Evolutionary conservation across 2,329 filamentous ascomycete genomes (phyloP).

Genomic region (Claviceps africana): DNA sequence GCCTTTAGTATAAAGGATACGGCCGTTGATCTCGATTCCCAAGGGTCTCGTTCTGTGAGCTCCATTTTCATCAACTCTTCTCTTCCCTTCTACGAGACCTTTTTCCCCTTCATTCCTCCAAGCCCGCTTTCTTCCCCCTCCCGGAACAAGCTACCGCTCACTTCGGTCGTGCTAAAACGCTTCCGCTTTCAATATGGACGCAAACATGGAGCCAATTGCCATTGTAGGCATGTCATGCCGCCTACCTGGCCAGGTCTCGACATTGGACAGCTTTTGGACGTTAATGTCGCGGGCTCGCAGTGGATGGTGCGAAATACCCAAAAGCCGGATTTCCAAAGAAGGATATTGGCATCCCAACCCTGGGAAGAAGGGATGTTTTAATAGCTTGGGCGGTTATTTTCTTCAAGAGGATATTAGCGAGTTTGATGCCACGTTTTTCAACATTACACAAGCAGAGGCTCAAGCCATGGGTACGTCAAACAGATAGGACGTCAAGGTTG

Average conservation of each 20-base stretch:
- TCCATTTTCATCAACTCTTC: background rate
- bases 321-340: slow-evolving; percentile 32
- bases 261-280: slow-evolving; percentile 30
- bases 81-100: background rate
- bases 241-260: slow-evolving; percentile 28
- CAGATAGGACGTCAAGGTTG: background rate
- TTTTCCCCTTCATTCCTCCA: background rate
- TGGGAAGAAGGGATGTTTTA: slow-evolving; percentile 26
- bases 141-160: background rate
- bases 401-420: slow-evolving; percentile 29
- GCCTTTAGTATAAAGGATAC: background rate
- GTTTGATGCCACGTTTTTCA: slow-evolving; percentile 40
- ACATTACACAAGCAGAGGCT: slow-evolving; percentile 35
- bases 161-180: background rate
- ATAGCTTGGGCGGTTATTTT: slow-evolving; percentile 25
- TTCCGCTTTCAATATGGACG: slow-evolving; percentile 3
- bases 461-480: slow-evolving; percentile 26
- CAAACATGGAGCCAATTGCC: slow-evolving; percentile 22
- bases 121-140: background rate
- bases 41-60: background rate
- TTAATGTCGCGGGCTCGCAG: slow-evolving; percentile 25
- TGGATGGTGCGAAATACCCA: slow-evolving; percentile 27
- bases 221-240: slow-evolving; percentile 35
- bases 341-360: slow-evolving; percentile 29
- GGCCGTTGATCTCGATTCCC: background rate